Conservation (phyloP, 805 yeast genomes). For the Tanozyma kutaoensis region DNA sequence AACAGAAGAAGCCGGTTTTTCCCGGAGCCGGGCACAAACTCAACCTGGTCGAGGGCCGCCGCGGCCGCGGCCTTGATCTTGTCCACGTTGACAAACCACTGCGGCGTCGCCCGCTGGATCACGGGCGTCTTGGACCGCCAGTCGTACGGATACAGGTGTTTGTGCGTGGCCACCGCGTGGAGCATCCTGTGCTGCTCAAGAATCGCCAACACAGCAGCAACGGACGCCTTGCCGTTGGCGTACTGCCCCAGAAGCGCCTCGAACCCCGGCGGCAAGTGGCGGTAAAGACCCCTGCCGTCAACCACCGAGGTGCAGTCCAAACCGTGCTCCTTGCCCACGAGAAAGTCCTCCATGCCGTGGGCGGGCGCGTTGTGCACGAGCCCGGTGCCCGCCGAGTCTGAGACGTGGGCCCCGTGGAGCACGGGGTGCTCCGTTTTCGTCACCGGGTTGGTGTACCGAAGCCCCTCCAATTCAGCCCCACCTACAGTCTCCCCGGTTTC, state of each 20-base stretch:
- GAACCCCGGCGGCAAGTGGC: constrained; percentile 31
- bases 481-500: constrained; percentile 6
- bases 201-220: constrained; percentile 18
- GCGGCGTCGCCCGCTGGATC: constrained; percentile 90
- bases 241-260: constrained; percentile 7
- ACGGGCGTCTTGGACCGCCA: constrained; percentile 96
- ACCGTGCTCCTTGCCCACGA: constrained; percentile 45
- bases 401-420: constrained; percentile 72
- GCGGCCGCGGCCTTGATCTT: constrained; percentile 53
- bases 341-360: constrained; percentile 89
- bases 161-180: constrained; percentile 33
- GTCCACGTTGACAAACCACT: constrained; percentile 88
- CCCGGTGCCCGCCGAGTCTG: constrained; percentile 79
- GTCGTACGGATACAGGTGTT: constrained; percentile 89
- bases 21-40: constrained; percentile 67
- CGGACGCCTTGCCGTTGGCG: constrained; percentile 8
- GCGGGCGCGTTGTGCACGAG: constrained; percentile 97
- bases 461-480: constrained; percentile 13
- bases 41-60: constrained; percentile 44
- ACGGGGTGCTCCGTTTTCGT: constrained; percentile 36
- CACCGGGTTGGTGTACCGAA: constrained; percentile 41
- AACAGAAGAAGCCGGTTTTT: constrained; percentile 59
- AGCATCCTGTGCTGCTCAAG: constrained; percentile 33
- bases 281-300: constrained; percentile 57
- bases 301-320: constrained; percentile 66